Conservation (phyloP, 2,329 filamentous ascomycete genomes). For the Gaeumannomyces tritici region DNA sequence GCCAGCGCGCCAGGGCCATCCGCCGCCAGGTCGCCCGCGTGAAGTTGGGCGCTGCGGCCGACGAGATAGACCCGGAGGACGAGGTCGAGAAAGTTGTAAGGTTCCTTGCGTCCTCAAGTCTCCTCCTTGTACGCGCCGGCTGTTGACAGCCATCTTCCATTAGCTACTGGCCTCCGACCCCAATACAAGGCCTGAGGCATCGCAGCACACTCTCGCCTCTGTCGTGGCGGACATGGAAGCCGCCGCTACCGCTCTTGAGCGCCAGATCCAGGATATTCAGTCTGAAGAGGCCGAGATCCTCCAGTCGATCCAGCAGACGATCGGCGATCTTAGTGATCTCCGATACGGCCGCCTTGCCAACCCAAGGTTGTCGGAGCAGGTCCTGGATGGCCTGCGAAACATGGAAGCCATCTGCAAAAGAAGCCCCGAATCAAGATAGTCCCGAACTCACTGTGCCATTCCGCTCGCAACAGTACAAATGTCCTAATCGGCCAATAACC, state of each 20-base stretch:
- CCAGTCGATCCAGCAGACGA: slow-evolving; percentile 51
- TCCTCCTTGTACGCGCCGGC: not conserved
- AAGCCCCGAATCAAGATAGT: not conserved
- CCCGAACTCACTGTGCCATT: not conserved
- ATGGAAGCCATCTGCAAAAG: slow-evolving; percentile 53
- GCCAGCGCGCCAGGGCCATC: slow-evolving; percentile 46
- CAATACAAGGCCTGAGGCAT: slow-evolving; percentile 7
- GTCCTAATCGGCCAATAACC: not conserved
- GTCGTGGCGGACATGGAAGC: slow-evolving; percentile 61
- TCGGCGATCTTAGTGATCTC: slow-evolving; percentile 71
- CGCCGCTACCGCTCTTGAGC: slow-evolving; percentile 55
- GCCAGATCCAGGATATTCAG: slow-evolving; percentile 57
- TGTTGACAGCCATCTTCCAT: not conserved
- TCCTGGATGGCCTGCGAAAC: slow-evolving; percentile 55
- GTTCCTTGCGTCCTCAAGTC: not conserved
- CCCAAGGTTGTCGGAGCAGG: slow-evolving; percentile 51
- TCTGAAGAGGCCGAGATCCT: slow-evolving; percentile 52
- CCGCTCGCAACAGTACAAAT: not conserved
- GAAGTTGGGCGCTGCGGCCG: slow-evolving; percentile 39
- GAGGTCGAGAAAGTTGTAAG: slow-evolving; percentile 51
- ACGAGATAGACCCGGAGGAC: slow-evolving; percentile 51
- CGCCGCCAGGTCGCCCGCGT: slow-evolving; percentile 46
- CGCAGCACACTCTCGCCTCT: slow-evolving; percentile 51
- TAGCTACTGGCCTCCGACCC: not conserved
- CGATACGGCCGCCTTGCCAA: slow-evolving; percentile 70